Base-by-base conservation (phyloP, 768 basidiomycete species). In the Trametes cubensis region DNA sequence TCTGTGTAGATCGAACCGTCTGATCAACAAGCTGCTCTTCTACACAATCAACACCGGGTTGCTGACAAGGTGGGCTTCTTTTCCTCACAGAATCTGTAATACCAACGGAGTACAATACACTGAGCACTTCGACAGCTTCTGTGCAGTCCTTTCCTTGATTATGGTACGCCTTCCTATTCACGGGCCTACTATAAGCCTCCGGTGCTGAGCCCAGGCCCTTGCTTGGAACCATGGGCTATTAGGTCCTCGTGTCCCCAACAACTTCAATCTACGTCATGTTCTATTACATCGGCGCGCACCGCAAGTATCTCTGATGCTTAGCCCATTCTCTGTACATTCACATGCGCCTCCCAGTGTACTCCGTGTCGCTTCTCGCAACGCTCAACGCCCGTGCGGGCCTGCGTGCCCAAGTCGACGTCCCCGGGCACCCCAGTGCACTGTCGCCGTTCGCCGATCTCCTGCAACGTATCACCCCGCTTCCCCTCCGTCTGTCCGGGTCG, bases 1-100 rank as follows among this genome's bases (percentile, higher is more conserved):
- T 2, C 54, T 34, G 42, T 14, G 8, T n/a, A 62, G 61, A 2
- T 26, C 61, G 2, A 39, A 58, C 15, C 61, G 61, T 4, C 20
- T 62, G 6, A 62, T 62, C 55, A 62, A 62, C 51, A 38, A 44
- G 7, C 48, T 62, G 4, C 30, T 62, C 14, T 56, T 62, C 41
- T 62, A 56, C 42, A 62, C 61, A 1, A 62, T 62, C 30, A 57
- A 62, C 25, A 57, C 61, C 15, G 61, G 61, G 18, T 21, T 52
- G 14, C 26, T 57, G 5, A 62, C 61, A 0, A 62, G 55, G 61
- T 52, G 10, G 14, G 60, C 15, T 51, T 4, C 26, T 20, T 8
- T 7, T 14, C 34, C 14, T 1, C 26, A 20, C 30, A 2, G n/a
- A 3, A 21, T 38, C 45, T 44, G 6, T n/a, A n/a, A n/a, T n/a